Evolutionary conservation across 2,329 filamentous ascomycete species (phyloP), one percentile per base, ranked within the genome.

Genomic region (Fusarium nygamai): DNA sequence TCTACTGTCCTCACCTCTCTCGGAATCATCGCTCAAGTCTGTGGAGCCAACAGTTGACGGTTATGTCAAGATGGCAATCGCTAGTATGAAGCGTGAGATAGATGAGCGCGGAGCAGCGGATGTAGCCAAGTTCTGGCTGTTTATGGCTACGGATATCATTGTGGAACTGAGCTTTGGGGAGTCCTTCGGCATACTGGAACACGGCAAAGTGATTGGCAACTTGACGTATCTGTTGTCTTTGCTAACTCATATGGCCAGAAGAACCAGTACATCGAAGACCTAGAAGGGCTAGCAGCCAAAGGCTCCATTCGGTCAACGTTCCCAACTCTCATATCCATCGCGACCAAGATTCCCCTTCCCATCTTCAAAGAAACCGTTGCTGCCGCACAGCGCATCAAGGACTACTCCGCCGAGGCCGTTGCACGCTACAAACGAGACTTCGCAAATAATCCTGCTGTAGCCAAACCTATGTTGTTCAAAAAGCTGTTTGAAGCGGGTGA

Each of bases 191-290:
- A 54, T 61, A 16, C 16, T 61, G 6, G 2, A 51, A 9, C n/a
- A 53, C 2, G 31, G 50, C 2, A 8, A 53, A 27, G 31, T 48
- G 10, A 3, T 27, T 48, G 5, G 4, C 14, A 24, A 17, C 3
- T 5, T n/a, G 2, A 5, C 41, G 6, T 6, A 8, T n/a, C 14
- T 7, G 10, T 22, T n/a, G 0, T 20, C 4, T 12, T 36, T 27
- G 0, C 50, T 53, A 22, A 53, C 31, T 6, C 1, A 36, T 2
- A 4, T 53, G 19, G 4, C 9, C 13, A 53, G 31, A 36, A 36
- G 4, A 53, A 27, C 33, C 50, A 53, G n/a, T 36, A 36, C 2
- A 27, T 53, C 13, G 2, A 22, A 8, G 50, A 53, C 4, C 19
- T 53, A 0, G 50, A 53, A 36, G 50, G 50, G 6, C n/a, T 53